Base-by-base conservation (phyloP, 2,329 filamentous ascomycete genomes). In the Zopfia rhizophila region DNA sequence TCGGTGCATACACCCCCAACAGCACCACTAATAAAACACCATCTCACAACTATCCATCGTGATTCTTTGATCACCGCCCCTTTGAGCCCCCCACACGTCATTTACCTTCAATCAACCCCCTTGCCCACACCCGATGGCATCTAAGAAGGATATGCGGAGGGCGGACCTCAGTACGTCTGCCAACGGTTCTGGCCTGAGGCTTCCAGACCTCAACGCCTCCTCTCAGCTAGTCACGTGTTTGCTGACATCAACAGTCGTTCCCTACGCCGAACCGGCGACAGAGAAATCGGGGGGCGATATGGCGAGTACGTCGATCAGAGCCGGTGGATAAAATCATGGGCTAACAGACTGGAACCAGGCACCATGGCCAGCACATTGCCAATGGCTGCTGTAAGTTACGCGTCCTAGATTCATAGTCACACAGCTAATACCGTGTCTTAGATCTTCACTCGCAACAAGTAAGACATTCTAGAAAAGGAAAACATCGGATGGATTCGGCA, bases 361-460 rank as follows among this genome's bases (percentile, higher is more conserved):
- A 84, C 83, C 36, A 80, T 87, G 75, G 78, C 82, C 40, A 93
- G 87, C 66, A 95, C 92, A 24, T 79, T 97, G 67, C 93, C 93
- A 48, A 97, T 97, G 93, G 91, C 90, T 47, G 92, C 92, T 55
- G 83, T 86, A 76, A 72, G 79, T 78, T n/a, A 31, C 50, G 31
- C 6, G 23, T 27, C 37, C 38, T 22, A 38, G 32, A 33, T 50
- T 35, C 8, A 38, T 38, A 39, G 50, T 57, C 48, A 51, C 61
- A 57, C 54, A 38, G 61, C 63, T 70, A 51, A 67, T 56, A 60
- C 57, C 37, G 28, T 54, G 29, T 39, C 45, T 49, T 55, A 85
- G 82, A 95, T 96, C 82, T 94, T 96, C 70, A 94, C 89, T 61
- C 83, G 91, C 59, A 96, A 96, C 77, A 89, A 90, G 82, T 94